Evolutionary conservation across 2,329 filamentous ascomycete genomes (phyloP).

Genomic region (Ophiosphaerella herpotricha): DNA sequence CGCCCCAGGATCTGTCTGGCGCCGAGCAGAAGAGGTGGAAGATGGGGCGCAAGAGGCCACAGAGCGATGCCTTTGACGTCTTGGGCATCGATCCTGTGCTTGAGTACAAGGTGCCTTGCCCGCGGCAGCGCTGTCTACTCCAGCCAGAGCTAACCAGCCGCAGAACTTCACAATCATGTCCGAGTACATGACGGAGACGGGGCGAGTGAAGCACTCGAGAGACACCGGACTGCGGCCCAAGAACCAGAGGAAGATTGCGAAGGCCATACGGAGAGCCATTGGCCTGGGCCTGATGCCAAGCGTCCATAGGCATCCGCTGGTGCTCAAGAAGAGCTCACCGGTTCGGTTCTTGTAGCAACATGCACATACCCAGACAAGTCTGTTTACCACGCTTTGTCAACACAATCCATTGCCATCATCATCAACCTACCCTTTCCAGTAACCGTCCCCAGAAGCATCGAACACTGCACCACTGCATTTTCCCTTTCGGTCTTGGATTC

Average conservation of each 20-base stretch:
- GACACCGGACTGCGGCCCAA: conserved; percentile 81
- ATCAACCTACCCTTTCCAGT: conserved; percentile 12
- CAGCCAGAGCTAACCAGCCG: not conserved
- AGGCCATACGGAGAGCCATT: conserved; percentile 85
- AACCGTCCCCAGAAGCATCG: conserved; percentile 3
- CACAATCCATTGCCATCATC: not conserved
- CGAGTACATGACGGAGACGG: conserved; percentile 83
- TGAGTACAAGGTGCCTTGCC: conserved; percentile 76
- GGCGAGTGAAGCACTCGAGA: conserved; percentile 77
- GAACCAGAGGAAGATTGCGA: conserved; percentile 92
- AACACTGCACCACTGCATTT: conserved; percentile 10
- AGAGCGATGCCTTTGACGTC: conserved; percentile 74
- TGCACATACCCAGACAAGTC: not conserved
- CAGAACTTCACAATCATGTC: conserved; percentile 93
- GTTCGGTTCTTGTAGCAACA: conserved; percentile 25
- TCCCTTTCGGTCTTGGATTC: conserved; percentile 6
- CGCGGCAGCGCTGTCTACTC: not conserved
- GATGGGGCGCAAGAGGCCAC: conserved; percentile 54
- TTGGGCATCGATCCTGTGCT: conserved; percentile 79
- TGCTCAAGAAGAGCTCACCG: conserved; percentile 35
- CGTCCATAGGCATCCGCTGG: conserved; percentile 78
- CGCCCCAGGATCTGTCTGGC: conserved; percentile 82
- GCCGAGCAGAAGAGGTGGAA: conserved; percentile 83
- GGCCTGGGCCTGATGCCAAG: conserved; percentile 91
- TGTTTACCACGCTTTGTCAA: not conserved